Conservation (phyloP, 306 rosid genomes). For the Trifolium pratense region DNA sequence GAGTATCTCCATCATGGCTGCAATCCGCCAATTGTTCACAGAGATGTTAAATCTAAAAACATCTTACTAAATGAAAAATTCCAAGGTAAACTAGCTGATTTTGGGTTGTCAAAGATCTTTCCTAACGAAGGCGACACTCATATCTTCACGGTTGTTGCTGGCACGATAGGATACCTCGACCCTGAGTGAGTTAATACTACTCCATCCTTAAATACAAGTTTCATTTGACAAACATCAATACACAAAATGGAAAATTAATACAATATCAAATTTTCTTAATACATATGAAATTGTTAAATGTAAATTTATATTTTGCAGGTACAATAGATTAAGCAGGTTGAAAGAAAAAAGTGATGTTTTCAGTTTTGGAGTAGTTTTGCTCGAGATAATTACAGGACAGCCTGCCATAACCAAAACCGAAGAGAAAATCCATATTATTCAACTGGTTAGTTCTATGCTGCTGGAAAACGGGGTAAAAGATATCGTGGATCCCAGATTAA, state of each 20-base stretch:
- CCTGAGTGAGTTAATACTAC: slow-evolving; percentile 39
- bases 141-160: slow-evolving; percentile 52
- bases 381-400: slow-evolving; percentile 50
- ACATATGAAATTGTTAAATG: too few relatives aligned
- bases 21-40: slow-evolving; percentile 65
- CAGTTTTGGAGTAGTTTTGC: slow-evolving; percentile 53
- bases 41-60: slow-evolving; percentile 71
- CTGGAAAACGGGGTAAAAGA: slow-evolving; percentile 32
- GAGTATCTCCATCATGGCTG: slow-evolving; percentile 68
- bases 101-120: slow-evolving; percentile 64
- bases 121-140: slow-evolving; percentile 50
- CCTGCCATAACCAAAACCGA: slow-evolving; percentile 44
- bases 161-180: slow-evolving; percentile 71
- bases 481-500: slow-evolving; percentile 47
- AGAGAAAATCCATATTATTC: slow-evolving; percentile 41
- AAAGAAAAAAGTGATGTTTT: slow-evolving; percentile 55
- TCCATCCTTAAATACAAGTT: neutral
- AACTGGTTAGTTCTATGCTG: slow-evolving; percentile 33
- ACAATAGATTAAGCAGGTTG: slow-evolving; percentile 38
- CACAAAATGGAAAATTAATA: neutral
- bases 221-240: neutral
- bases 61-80: slow-evolving; percentile 56
- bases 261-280: neutral
- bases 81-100: slow-evolving; percentile 64
- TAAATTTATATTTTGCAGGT: slow-evolving; percentile 37